Base-by-base conservation (phyloP, 2,329 filamentous ascomycete species). In the Plectosphaerella plurivora region DNA sequence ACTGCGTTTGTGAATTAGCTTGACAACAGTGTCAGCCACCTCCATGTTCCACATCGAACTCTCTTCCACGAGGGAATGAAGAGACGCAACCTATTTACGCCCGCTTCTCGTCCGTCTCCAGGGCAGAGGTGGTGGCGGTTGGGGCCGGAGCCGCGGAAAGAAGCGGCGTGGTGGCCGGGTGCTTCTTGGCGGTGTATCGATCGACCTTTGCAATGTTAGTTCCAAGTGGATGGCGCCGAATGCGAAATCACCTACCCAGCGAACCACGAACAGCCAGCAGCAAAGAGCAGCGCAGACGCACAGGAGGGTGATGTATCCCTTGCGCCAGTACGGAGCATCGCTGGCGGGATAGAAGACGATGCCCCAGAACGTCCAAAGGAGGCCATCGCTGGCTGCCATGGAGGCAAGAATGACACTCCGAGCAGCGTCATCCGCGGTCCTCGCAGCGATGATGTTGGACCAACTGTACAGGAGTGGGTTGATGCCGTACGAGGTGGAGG, bases 311-410 rank as follows among this genome's bases (percentile, higher is more conserved):
- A 65, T 65, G 3, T 57, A 60, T 0, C 64, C 64, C 20, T 60
- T 66, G 37, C 58, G 55, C 60, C 73, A 74, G 50, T 74, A 74
- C 3, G 72, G 71, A 0, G 71, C 71, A 53, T 75, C 69, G 5
- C 63, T 65, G 1, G 71, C 71, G 12, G 69, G 62, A 45, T 75
- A 75, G 8, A 76, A 56, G 0, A 64, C 59, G 5, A 76, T 72
- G 0, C 72, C 73, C 73, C 73, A 76, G 47, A 74, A 75, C 0
- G 73, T 74, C 54, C 71, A 75, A 24, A 76, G 53, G 1, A 69
- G 60, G 42, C 66, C 67, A 14, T 68, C 66, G 3, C 66, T 64
- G 22, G 69, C 67, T 11, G 70, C 73, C 71, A 75, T 74, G 0
- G 64, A 63, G 41, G 68, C 70, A 0, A 76, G 55, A 0, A 68